Evolutionary conservation across 139 green algal genomes (phyloP).

Genomic region (Picochlorum sp.): DNA sequence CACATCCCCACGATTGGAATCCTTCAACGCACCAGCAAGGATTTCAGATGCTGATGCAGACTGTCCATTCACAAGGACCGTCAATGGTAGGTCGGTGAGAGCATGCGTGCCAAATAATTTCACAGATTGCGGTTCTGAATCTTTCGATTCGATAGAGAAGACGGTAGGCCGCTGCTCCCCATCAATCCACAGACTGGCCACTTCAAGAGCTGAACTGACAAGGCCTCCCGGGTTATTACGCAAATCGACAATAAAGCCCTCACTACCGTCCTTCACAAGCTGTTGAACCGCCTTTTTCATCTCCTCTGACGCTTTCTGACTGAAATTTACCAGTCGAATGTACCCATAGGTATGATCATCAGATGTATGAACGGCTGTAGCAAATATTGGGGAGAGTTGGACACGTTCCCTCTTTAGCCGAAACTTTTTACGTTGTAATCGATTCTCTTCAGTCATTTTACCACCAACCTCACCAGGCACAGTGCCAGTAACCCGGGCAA

Average conservation of each 20-base stretch:
- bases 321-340: conserved; percentile 79
- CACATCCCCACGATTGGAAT: conserved; percentile 61
- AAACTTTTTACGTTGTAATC: conserved; percentile 9
- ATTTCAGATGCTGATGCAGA: conserved; percentile 82
- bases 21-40: conserved; percentile 74
- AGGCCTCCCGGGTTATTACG: conserved; percentile 88
- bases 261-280: conserved; percentile 55
- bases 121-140: conserved; percentile 4
- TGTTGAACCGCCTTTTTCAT: conserved; percentile 60
- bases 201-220: conserved; percentile 60
- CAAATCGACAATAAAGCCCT: conserved; percentile 87
- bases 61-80: conserved; percentile 76
- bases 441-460: background rate
- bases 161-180: background rate
- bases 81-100: conserved; percentile 52
- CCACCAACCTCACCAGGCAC: conserved; percentile 61
- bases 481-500: conserved; percentile 37
- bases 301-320: conserved; percentile 58
- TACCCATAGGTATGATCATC: conserved; percentile 52
- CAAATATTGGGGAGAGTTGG: conserved; percentile 68
- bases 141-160: background rate
- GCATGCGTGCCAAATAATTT: conserved; percentile 20
- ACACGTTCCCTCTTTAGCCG: conserved; percentile 60
- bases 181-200: conserved; percentile 60
- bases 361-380: conserved; percentile 27